Base-by-base conservation (phyloP, 148 eudicot genomes). In the Persicaria tinctoria region DNA sequence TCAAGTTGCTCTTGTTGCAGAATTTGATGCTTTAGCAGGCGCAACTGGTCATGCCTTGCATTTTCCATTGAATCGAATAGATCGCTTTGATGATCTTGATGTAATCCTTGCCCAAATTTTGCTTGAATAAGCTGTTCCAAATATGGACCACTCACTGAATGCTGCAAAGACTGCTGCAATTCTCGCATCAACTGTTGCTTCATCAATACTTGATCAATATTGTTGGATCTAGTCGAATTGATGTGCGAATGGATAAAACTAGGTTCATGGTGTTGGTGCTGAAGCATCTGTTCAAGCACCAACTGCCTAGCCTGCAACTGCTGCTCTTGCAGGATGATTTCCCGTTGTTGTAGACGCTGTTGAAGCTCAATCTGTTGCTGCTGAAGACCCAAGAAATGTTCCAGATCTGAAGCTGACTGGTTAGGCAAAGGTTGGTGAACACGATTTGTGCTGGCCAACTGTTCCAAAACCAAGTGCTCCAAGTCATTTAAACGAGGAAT, bases 171-270 rank as follows among this genome's bases (percentile, higher is more conserved):
- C 73, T 81, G 88, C 51, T 89, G 98, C 77, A 91, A 78, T 70
- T 95, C 97, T 76, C 82, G 88, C 60, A 91, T 72, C 77, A 92
- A 78, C 13, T 92, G 93, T 73, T 95, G 97, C 82, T 89, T 84
- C 82, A 87, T 51, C 46, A 90, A 72, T 75, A 79, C 83, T 74
- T 95, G 89, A 73, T 88, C 91, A 51, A 82, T 82, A 76, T 76
- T 81, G 59, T 80, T 89, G 32, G 88, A 51, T 66, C 89, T 75
- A 63, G 82, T 75, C 74, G 89, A 80, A 80, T 90, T 96, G 72
- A 82, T 62, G 69, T 78, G 96, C 27, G 95, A 79, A 77, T 79
- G 89, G 14, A 81, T 80, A 83, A 85, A 92, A 55, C 85, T 84
- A 80, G 92, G 73, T 53, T 91, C 97, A 56, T 64, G 90, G 80